phyloP scores from a whole-genome alignment of 176 grass and related monocot genomes.

The Phragmites australis region DNA sequence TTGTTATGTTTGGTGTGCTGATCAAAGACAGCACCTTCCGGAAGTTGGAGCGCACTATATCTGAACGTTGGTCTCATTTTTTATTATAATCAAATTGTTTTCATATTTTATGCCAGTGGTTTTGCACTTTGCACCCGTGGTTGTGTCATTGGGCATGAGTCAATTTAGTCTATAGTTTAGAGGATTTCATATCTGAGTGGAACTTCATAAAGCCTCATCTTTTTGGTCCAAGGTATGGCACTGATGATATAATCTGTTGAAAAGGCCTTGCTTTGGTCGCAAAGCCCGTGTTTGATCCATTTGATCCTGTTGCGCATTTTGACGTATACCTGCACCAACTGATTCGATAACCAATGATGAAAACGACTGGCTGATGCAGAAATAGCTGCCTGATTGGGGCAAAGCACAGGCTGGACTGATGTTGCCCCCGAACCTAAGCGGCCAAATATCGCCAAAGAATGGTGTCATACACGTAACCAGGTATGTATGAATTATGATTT shows the following conservation, averaged over 20 bases:
- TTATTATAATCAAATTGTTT: neutral
- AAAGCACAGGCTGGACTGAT: conserved; percentile 15
- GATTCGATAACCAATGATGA: conserved; percentile 29
- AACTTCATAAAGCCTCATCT: neutral
- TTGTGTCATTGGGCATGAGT: neutral
- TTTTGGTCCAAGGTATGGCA: conserved; percentile 14
- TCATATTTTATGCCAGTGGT: neutral
- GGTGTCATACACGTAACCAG: neutral
- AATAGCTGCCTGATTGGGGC: conserved; percentile 13
- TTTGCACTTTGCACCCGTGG: neutral
- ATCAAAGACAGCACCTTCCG: neutral
- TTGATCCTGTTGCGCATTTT: neutral
- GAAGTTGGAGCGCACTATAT: neutral
- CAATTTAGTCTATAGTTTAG: neutral
- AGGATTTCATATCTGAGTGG: neutral
- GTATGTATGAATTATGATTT: neutral
- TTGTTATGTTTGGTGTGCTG: neutral
- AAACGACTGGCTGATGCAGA: conserved; percentile 14
- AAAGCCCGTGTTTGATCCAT: neutral
- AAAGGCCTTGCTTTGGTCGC: neutral
- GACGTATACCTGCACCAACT: conserved; percentile 1
- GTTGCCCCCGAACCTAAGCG: conserved; percentile 29
- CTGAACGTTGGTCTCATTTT: neutral
- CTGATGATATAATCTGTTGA: neutral
- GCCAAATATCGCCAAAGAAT: neutral